phyloP scores from a whole-genome alignment of 768 basidiomycete species.

The Pilatotrama ljubarskyi region DNA sequence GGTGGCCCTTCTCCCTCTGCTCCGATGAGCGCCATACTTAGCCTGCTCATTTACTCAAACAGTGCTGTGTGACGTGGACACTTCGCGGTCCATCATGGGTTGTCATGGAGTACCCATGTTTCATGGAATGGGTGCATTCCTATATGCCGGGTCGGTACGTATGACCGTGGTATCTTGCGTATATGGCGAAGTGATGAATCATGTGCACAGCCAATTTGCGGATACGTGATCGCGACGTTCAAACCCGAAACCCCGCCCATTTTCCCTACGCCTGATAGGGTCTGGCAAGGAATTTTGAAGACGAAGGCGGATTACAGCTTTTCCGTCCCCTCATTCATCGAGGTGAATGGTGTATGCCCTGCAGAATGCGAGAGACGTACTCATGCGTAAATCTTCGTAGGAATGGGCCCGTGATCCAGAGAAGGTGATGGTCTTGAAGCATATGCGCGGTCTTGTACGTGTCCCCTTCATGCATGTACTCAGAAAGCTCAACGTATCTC shows the following conservation, averaged over 20 bases:
- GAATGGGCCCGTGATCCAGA: conserved; percentile 22
- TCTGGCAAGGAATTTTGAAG: conserved; percentile 12
- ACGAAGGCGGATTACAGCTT: conserved; percentile 18
- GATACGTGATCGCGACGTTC: conserved; percentile 24
- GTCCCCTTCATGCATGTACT: no score
- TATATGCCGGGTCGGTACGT: neutral
- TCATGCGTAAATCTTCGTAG: neutral
- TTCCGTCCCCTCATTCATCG: conserved; percentile 30
- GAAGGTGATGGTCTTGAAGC: conserved; percentile 16
- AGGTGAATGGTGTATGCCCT: conserved; percentile 18
- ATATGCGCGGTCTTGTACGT: conserved; percentile 4
- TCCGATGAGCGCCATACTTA: neutral
- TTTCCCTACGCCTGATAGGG: conserved; percentile 26
- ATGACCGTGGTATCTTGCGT: neutral
- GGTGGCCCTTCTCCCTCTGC: conserved; percentile 6
- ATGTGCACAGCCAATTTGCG: conserved; percentile 3
- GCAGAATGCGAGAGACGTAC: no score
- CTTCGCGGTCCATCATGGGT: neutral
- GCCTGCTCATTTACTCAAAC: neutral
- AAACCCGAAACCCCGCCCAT: conserved; percentile 22
- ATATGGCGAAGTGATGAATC: neutral
- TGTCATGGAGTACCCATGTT: conserved; percentile 18
- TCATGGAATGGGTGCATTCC: conserved; percentile 8
- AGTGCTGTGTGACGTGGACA: neutral
- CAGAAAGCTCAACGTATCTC: neutral